Base-by-base conservation (phyloP, 345 rosid genomes). In the Hevea brasiliensis region DNA sequence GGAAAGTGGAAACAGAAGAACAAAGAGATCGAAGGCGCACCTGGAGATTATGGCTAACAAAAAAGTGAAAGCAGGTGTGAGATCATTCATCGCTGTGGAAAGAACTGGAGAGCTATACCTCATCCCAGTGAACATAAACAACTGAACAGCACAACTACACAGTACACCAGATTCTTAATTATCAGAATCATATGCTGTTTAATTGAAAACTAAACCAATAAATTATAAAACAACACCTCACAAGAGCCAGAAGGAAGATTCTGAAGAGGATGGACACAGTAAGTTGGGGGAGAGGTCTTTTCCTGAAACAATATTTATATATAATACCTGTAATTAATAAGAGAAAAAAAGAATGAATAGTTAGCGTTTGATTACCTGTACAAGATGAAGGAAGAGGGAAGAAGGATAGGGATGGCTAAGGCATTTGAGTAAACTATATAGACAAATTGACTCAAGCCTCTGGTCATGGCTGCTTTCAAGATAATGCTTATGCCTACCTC, bases 391-490 rank as follows among this genome's bases (percentile, higher is more conserved):
- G 72, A 67, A 60, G 61, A 76, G 13, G 77, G 75, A 48, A 68
- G 58, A 26, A 83, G 81, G 45, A 83, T 42, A 59, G 77, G 67
- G 66, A 80, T 9, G 41, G 62, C 81, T 4, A 81, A 60, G 20
- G 66, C 65, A 50, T 78, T 76, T 8, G 80, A 76, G 75, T 85
- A 81, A 60, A 77, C 64, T n/a, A 74, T 69, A 44, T 72, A 71
- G 27, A 83, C 65, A 66, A 69, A 85, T 41, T 72, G 64, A 64
- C 73, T 72, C 86, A 79, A 64, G 60, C 85, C 83, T 67, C 42
- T 50, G n/a, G 47, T 62, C 83, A 83, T 74, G 68, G 85, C 81
- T 44, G 77, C 86, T 81, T 85, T 85, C 70, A 50, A 76, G 17
- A 83, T 27, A 14, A 81, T 79, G 64, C 6, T 71, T 21, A 72